Conservation (phyloP, 202 grass and related monocot genomes). For the Digitaria exilis region DNA sequence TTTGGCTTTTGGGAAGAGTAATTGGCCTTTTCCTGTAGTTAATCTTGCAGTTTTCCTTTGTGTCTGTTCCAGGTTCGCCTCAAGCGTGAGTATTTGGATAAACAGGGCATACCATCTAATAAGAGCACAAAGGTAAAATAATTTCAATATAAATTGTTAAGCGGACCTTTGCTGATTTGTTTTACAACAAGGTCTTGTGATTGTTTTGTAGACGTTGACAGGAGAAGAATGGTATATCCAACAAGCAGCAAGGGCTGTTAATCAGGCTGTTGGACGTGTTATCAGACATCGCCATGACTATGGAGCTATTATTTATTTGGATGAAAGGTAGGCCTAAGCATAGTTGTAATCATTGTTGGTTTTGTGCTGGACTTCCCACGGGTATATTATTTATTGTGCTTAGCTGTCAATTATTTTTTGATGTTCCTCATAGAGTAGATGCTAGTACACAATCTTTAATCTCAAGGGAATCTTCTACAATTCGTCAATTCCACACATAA, state of each 20-base stretch:
- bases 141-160: slow-evolving; percentile 8
- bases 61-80: slow-evolving; percentile 74
- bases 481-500: not conserved
- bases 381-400: not conserved
- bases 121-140: slow-evolving; percentile 59
- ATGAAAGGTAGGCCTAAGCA: slow-evolving; percentile 77
- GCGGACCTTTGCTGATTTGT: not conserved
- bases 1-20: not conserved
- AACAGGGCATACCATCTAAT: slow-evolving; percentile 51
- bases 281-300: slow-evolving; percentile 94
- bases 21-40: slow-evolving; percentile 22
- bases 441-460: not conserved
- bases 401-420: slow-evolving; percentile 2
- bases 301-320: slow-evolving; percentile 97
- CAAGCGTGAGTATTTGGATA: slow-evolving; percentile 96
- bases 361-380: slow-evolving; percentile 29
- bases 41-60: slow-evolving; percentile 28
- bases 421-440: not conserved
- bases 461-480: not conserved
- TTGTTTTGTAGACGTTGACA: slow-evolving; percentile 66
- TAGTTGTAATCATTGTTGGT: slow-evolving; percentile 23
- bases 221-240: slow-evolving; percentile 95
- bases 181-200: slow-evolving; percentile 14
- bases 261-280: slow-evolving; percentile 96
- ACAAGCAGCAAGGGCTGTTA: slow-evolving; percentile 93